Conservation (phyloP, 1,284 basidiomycete genomes). For the Pulveroboletus sp. region DNA sequence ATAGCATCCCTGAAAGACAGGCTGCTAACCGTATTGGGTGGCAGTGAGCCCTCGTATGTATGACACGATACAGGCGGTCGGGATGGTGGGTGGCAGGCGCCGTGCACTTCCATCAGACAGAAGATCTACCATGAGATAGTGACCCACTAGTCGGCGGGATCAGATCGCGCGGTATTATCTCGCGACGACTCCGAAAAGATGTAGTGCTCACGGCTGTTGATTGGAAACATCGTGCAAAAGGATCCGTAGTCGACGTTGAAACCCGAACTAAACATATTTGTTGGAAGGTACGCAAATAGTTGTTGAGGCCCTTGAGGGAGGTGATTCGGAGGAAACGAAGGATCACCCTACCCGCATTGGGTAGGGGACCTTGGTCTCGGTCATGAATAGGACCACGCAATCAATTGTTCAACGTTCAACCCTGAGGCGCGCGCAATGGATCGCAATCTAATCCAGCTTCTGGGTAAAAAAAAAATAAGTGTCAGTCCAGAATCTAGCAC, state of each 20-base stretch:
- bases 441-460: background rate
- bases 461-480: background rate
- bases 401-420: background rate
- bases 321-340: slow-evolving; percentile 1
- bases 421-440: background rate
- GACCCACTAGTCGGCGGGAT: slow-evolving; percentile 7
- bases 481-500: background rate
- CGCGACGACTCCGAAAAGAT: background rate
- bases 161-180: slow-evolving; percentile 17
- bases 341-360: background rate
- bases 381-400: background rate
- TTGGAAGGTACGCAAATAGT: background rate
- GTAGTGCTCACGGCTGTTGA: background rate
- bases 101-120: background rate
- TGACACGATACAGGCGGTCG: background rate
- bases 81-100: background rate
- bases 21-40: slow-evolving; percentile 2
- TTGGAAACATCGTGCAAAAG: slow-evolving; percentile 2
- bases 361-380: background rate
- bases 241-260: background rate
- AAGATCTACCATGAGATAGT: slow-evolving; percentile 3
- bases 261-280: background rate
- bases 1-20: background rate
- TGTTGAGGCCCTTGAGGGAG: background rate
- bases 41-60: background rate